Percentiles rank a stretch among this genome's conserved stretches.
These are phyloP conservation scores for Penicillium coffeae DNA, from an alignment of 495 filamentous ascomycete genomes.

Conservation along the genomic window DNA sequence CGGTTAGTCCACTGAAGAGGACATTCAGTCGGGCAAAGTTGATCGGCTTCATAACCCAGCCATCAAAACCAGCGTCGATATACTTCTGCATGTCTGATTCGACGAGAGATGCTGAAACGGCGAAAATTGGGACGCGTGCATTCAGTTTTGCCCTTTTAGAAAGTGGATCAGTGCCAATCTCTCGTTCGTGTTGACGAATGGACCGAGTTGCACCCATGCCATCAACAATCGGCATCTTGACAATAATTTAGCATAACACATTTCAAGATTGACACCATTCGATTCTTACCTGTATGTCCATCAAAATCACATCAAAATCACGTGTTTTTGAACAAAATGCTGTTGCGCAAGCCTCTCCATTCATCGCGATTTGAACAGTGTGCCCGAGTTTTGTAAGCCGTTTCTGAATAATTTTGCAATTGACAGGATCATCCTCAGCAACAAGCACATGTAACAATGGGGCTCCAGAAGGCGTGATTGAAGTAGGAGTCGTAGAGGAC, in stretches of 20 bases:
- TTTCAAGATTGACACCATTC: not conserved
- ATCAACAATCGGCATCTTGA: conserved; percentile 89
- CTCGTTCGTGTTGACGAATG: conserved; percentile 68
- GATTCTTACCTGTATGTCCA: conserved; percentile 83
- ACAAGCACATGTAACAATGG: conserved; percentile 61
- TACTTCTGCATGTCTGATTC: conserved; percentile 69
- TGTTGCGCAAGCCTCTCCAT: conserved; percentile 82
- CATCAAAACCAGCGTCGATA: conserved; percentile 81
- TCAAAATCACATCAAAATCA: conserved; percentile 79
- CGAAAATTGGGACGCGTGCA: conserved; percentile 70
- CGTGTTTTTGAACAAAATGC: conserved; percentile 57
- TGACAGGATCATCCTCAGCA: conserved; percentile 92
- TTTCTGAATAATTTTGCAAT: conserved; percentile 83
- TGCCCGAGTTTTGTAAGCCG: conserved; percentile 78
- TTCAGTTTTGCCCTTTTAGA: conserved; percentile 53
- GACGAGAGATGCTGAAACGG: conserved; percentile 81
- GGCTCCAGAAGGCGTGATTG: conserved; percentile 13
- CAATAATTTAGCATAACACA: conserved; percentile 3
- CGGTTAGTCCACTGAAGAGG: conserved; percentile 55
- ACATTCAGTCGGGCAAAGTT: conserved; percentile 61
- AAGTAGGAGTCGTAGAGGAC: conserved; percentile 9
- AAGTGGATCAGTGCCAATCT: conserved; percentile 40
- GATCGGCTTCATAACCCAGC: conserved; percentile 82
- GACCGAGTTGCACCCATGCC: conserved; percentile 77
- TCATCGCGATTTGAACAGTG: conserved; percentile 65